Evolutionary conservation across 148 eudicot genomes (phyloP), one percentile per base, ranked within the genome.

Genomic region (Rhododendron ferrugineum): DNA sequence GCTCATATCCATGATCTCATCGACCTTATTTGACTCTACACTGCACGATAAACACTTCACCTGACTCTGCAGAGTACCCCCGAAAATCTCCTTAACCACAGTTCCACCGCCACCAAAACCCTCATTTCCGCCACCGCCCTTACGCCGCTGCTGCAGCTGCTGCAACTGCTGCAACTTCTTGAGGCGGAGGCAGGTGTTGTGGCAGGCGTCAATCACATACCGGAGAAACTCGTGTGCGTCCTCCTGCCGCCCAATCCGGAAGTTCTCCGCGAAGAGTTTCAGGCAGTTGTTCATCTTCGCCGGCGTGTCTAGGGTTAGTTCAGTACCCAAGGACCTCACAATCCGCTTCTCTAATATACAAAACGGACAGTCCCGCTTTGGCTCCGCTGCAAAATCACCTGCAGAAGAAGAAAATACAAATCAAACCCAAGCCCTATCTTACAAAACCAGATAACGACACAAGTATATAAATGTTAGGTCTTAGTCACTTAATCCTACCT

Each of bases 161-260:
- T 34, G 36, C 66, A 91, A 93, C 23, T 89, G 94, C 78, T 92
- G 95, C 86, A 95, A 84, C 87, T 97, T 97, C 91, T 91, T 95
- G 86, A 97, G 87, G 72, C 98, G 92, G 60, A 97, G 92, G 88
- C 96, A 97, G 32, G 98, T 92, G 82, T 92, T 92, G 83, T 97
- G 98, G 83, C 99, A 97, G 2, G 96, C 95, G 85, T 95, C 99
- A 68, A 97, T 95, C 32, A 97, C 99, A 78, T 95, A 95, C 18
- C 98, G 93, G 84, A 97, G 93, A 85, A 97, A 97, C 91, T 97
- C 99, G 49, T 97, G 99, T 26, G 99, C 99, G 82, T 97, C 99
- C 90, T 97, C 99, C 86, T 97, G 99, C 87, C 96, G 90, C 16
- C 98, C 98, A 1, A 87, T 74, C 79, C 91, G 89, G 86, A 97